These are phyloP conservation scores for Cytospora piceicola DNA, from an alignment of 2,329 filamentous ascomycete genomes.

Conservation along the genomic window DNA sequence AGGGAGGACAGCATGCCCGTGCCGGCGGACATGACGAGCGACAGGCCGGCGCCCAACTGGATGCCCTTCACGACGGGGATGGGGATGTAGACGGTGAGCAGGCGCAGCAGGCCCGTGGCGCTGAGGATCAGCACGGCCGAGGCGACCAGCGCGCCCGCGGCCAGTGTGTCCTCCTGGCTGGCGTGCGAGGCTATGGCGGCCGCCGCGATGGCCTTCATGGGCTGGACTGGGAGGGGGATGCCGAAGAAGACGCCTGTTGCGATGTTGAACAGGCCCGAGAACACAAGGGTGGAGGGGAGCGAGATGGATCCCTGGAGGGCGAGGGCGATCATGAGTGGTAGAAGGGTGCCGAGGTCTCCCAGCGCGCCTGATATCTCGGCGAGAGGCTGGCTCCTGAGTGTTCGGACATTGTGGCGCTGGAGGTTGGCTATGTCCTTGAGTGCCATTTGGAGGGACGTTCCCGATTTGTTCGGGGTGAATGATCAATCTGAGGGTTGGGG, in stretches of 20 bases:
- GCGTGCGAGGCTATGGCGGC: conserved; percentile 77
- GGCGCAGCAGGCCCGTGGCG: conserved; percentile 75
- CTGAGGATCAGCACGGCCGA: conserved; percentile 75
- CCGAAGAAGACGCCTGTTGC: conserved; percentile 82
- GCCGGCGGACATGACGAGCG: conserved; percentile 78
- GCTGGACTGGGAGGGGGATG: conserved; percentile 88
- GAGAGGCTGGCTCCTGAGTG: conserved; percentile 51
- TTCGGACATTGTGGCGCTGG: conserved; percentile 53
- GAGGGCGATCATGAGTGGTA: conserved; percentile 87
- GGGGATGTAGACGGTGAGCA: conserved; percentile 75
- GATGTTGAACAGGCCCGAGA: conserved; percentile 87
- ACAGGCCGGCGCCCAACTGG: conserved; percentile 88
- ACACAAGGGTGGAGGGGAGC: conserved; percentile 81
- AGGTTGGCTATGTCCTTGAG: conserved; percentile 39
- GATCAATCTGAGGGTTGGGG: neutral
- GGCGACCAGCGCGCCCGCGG: conserved; percentile 81
- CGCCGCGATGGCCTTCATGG: conserved; percentile 86
- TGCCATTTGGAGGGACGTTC: conserved; percentile 30
- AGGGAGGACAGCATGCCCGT: conserved; percentile 68
- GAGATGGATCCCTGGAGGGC: conserved; percentile 78
- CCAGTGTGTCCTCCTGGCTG: conserved; percentile 72
- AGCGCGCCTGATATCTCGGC: conserved; percentile 85
- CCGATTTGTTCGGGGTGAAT: neutral
- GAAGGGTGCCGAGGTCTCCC: conserved; percentile 86
- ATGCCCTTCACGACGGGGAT: conserved; percentile 92